Percentiles rank a stretch among this genome's conserved stretches.
These are phyloP conservation scores for Kwoniella heveanensis DNA, from an alignment of 768 basidiomycete genomes.

Conservation along the genomic window DNA sequence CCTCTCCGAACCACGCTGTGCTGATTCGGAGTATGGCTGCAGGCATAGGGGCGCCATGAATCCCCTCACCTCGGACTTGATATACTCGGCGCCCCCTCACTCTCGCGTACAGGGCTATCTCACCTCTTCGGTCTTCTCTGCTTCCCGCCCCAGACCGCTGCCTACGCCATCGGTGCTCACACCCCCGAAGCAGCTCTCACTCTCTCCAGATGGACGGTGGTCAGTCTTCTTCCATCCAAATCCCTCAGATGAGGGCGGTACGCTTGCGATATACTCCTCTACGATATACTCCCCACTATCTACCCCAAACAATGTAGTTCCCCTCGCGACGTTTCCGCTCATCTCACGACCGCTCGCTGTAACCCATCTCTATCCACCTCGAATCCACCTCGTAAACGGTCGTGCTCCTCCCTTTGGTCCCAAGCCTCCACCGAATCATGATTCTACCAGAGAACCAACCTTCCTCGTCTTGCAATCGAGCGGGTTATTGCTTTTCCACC, in stretches of 20 bases:
- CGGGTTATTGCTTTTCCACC: slow-evolving; percentile 30
- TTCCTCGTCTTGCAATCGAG: slow-evolving; percentile 28
- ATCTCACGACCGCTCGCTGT: slow-evolving; percentile 23
- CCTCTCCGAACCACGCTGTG: no score
- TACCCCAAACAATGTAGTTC: slow-evolving; percentile 14
- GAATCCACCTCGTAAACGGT: slow-evolving; percentile 1
- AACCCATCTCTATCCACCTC: slow-evolving; percentile 34
- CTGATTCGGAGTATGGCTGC: slow-evolving; percentile 1
- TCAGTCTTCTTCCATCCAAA: slow-evolving; percentile 39
- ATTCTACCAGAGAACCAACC: slow-evolving; percentile 27
- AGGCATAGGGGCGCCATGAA: slow-evolving; percentile 27
- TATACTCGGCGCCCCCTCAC: slow-evolving; percentile 31
- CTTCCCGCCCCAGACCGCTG: slow-evolving; percentile 28
- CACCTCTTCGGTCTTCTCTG: slow-evolving; percentile 23
- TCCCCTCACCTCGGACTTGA: slow-evolving; percentile 25
- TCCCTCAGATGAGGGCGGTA: slow-evolving; percentile 26
- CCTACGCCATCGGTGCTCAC: slow-evolving; percentile 26
- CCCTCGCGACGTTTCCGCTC: slow-evolving; percentile 32
- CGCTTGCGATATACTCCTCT: slow-evolving; percentile 37
- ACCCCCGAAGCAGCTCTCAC: slow-evolving; percentile 23
- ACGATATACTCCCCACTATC: slow-evolving; percentile 28
- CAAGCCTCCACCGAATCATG: slow-evolving; percentile 13
- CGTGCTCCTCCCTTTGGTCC: slow-evolving; percentile 32
- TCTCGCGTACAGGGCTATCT: slow-evolving; percentile 20
- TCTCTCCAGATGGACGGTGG: slow-evolving; percentile 33